Evolutionary conservation across 139 green algal genomes (phyloP), one percentile per base, ranked within the genome.

Genomic region (Auxenochlorella pyrenoidosa): DNA sequence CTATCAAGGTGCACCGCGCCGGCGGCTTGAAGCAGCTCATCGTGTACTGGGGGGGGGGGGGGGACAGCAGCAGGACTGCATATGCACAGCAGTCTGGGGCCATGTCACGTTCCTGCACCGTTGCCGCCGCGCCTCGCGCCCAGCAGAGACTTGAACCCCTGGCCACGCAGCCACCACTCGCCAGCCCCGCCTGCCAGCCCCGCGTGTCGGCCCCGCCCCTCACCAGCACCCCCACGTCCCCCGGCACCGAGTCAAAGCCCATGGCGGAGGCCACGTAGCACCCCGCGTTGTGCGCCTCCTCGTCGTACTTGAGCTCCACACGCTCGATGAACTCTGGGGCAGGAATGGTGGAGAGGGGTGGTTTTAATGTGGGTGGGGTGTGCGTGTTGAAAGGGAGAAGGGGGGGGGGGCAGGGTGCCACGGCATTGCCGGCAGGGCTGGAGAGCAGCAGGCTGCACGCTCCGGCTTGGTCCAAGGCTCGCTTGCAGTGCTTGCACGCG

Each of bases 281-380:
- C 22, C 88, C 90, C 18, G 80, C 78, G 5, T 83, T 66, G 18
- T 66, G 30, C 3, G 94, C 93, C 32, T 79, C 51, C 21, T 89
- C 85, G 38, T 78, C 24, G 75, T 94, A 93, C 38, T 72, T 83
- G 5, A 90, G 80, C 89, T 95, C 90, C 88, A 96, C 92, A 2
- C 85, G 60, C 89, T 96, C 94, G 28, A 96, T 96, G 86, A 96
- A 96, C 84, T 96, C 94, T 92, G 92, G n/a, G 85, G 54, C 15
- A 15, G 38, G 85, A 2, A n/a, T 34, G 34, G 70, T 76, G 51
- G 59, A 38, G 59, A 22, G 40, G 36, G 21, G 70, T 18, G 40
- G n/a, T n/a, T n/a, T n/a, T n/a, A n/a, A n/a, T 58, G 84, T 13
- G 66, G 59, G 75, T 6, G 18, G 6, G 51, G 68, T 8, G 68